Evolutionary conservation across 345 rosid genomes (phyloP), one percentile per base, ranked within the genome.

Genomic region (Gossypium mustelinum): DNA sequence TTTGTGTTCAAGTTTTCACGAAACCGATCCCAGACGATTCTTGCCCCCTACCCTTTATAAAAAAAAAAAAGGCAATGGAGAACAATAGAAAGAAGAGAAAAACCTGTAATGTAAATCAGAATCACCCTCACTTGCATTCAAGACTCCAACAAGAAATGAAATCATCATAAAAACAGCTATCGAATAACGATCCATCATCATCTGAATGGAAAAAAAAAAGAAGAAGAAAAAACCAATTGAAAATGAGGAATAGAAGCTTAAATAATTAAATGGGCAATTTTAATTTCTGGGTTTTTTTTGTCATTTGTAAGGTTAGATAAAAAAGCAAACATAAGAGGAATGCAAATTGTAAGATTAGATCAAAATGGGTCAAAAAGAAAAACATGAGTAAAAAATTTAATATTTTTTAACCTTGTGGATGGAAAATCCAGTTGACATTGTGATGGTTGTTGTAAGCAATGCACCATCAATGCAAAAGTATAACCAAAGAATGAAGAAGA

Each of bases 31-130:
- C 39, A 34, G 39, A 4, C 39, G 39, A 34, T 34, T 34, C 39
- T 34, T 34, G 6, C 6, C 39, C 39, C 39, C 39, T 34, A 34
- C 39, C 39, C 39, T 34, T 34, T 34, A 34, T 34, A 6, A 34
- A 34, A 34, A 4, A 25, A 29, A 29, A 22, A 1, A 14, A 2
- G 17, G 17, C 7, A 12, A 61, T 34, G 9, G n/a, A 52, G 13
- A 13, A 43, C 20, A 3, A 10, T 24, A 3, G 2, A 50, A 66
- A 29, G 77, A 44, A 76, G 22, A 47, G 25, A 10, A 64, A 61
- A 70, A 90, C 95, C 87, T 86, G 92, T 88, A 92, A 73, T 66
- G 70, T 51, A 87, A 92, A 85, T 92, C 88, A 48, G 88, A 86
- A 84, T 92, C 93, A 22, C 95, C 97, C 73, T 78, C 86, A 80